Conservation (phyloP, 371 early-diverging fungal species). For the Sporodiniella umbellata region DNA sequence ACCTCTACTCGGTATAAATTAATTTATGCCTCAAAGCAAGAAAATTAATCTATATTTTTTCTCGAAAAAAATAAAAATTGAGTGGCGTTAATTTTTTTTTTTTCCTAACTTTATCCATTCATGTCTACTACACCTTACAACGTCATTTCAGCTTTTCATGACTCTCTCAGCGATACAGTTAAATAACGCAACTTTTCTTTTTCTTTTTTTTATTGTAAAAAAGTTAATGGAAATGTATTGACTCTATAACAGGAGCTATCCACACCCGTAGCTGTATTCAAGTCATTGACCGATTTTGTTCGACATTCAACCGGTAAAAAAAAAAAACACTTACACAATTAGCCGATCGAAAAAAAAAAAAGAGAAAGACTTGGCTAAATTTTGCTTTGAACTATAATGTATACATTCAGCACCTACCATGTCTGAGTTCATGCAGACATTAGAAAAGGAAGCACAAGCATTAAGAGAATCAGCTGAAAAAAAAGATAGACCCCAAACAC, state of each 20-base stretch:
- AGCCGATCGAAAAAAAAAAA: not conserved
- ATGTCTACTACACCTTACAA: slow-evolving; percentile 6
- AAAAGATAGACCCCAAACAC: slow-evolving; percentile 20
- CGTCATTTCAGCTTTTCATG: slow-evolving; percentile 19
- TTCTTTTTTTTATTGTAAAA: no score
- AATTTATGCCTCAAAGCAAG: slow-evolving; percentile 26
- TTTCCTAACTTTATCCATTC: not conserved
- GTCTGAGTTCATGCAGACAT: slow-evolving; percentile 82
- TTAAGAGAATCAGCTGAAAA: slow-evolving; percentile 50
- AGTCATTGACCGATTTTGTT: slow-evolving; percentile 75
- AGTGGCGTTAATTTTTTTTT: not conserved
- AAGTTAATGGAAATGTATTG: no score
- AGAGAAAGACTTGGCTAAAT: no score
- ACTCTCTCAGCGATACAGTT: slow-evolving; percentile 17
- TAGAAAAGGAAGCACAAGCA: slow-evolving; percentile 63
- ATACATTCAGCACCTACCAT: slow-evolving; percentile 65
- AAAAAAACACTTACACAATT: not conserved
- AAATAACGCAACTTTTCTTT: not conserved
- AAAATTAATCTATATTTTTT: not conserved
- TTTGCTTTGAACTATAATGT: no score
- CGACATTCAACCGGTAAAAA: slow-evolving; percentile 62
- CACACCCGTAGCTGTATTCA: slow-evolving; percentile 87
- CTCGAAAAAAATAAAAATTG: not conserved
- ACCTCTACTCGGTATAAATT: slow-evolving; percentile 29
- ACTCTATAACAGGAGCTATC: slow-evolving; percentile 62